Evolutionary conservation across 2,329 filamentous ascomycete species (phyloP), one percentile per base, ranked within the genome.

Genomic region (Colletotrichum orchidophilum): DNA sequence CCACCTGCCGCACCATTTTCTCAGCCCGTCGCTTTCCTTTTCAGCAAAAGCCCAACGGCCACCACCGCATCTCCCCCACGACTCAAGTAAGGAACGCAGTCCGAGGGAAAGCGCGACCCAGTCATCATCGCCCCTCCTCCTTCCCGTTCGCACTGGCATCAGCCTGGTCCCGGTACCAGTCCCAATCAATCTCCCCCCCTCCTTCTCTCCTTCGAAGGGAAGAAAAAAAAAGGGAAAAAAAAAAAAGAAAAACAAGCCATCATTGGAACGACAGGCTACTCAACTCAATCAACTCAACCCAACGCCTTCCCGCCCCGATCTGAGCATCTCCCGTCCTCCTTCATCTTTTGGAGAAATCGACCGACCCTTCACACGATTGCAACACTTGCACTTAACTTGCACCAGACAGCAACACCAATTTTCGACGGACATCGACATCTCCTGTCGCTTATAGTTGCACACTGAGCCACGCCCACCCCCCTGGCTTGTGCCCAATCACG

Each of bases 281-380:
- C 39, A 46, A 46, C 39, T 46, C 18, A 26, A 70, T 31, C 60
- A 70, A 26, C 52, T 46, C n/a, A 46, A 57, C 69, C 35, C 42
- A 21, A 55, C 55, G 15, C 42, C 24, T 35, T 55, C 54, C 46
- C 42, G 50, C 64, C 21, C 29, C 50, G 13, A 35, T 68, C 31
- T 26, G 58, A 71, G 59, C 60, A 68, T 62, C 72, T 69, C 65
- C 64, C 70, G 50, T 59, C 57, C 71, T 62, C 59, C 64, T 72
- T 70, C 71, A 67, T 71, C 66, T 70, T 52, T 55, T 52, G 66
- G 33, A 27, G 66, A 55, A 52, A 67, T 50, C 29, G 70, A 61
- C 26, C 55, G 15, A 9, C 61, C 27, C 50, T 39, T 53, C 29
- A 33, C 6, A 59, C 29, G 7, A 31, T 21, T 21, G 29, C 39